Percentiles rank a stretch among this genome's conserved stretches.
phyloP scores from a whole-genome alignment of 495 filamentous ascomycete genomes.

The Endocarpon pusillum region DNA sequence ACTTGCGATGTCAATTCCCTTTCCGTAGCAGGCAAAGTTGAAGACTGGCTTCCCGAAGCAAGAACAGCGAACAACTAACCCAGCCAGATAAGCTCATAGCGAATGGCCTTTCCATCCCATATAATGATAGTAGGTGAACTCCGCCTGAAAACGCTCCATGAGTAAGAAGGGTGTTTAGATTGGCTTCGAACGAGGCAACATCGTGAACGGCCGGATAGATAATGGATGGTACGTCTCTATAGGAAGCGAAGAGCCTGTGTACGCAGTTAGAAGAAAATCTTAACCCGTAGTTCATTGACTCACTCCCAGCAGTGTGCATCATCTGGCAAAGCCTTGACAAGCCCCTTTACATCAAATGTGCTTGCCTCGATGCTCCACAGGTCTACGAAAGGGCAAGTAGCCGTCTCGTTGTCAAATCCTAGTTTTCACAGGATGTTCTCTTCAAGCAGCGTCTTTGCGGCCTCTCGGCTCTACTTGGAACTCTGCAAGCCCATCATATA shows the following conservation, averaged over 20 bases:
- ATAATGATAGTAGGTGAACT: conserved; percentile 23
- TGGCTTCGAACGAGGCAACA: conserved; percentile 44
- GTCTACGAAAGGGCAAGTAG: conserved; percentile 63
- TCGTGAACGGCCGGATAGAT: conserved; percentile 68
- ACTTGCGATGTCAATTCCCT: conserved; percentile 40
- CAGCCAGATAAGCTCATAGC: conserved; percentile 28
- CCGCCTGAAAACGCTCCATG: conserved; percentile 36
- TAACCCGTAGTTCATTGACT: conserved; percentile 38
- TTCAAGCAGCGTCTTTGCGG: conserved; percentile 40
- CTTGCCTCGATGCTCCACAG: conserved; percentile 51
- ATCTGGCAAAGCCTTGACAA: conserved; percentile 53
- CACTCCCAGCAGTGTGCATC: conserved; percentile 45
- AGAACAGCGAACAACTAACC: conserved; percentile 64
- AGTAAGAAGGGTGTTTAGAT: conserved; percentile 48
- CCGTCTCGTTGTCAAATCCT: conserved; percentile 63
- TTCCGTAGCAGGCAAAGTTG: conserved; percentile 44
- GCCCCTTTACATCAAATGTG: conserved; percentile 46
- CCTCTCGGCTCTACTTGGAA: conserved; percentile 20
- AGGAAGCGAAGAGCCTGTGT: conserved; percentile 48
- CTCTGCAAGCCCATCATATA: conserved; percentile 24
- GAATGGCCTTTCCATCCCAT: conserved; percentile 20
- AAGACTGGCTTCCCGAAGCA: conserved; percentile 68
- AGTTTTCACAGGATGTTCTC: conserved; percentile 67
- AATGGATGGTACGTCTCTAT: conserved; percentile 59
- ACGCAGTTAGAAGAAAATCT: conserved; percentile 4